phyloP scores from a whole-genome alignment of 2,329 filamentous ascomycete species.

The Thermoascus crustaceus region DNA sequence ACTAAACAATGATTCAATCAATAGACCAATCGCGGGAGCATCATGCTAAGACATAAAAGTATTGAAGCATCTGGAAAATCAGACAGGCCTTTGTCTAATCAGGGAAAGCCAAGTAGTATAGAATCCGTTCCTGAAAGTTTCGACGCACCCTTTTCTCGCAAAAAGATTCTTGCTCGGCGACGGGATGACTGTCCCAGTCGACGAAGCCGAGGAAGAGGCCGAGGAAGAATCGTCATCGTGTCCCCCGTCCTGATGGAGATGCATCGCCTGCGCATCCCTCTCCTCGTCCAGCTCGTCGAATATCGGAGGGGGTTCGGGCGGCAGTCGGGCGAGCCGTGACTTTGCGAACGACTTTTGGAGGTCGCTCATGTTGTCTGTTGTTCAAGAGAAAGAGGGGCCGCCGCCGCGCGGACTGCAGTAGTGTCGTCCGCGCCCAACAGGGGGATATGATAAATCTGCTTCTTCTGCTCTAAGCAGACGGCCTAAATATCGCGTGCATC shows the following conservation, averaged over 20 bases:
- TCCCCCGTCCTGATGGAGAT: conserved; percentile 18
- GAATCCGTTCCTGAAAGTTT: conserved; percentile 8
- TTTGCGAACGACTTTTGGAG: conserved; percentile 72
- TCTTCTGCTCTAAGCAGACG: too few species aligned
- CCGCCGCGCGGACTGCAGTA: too few species aligned
- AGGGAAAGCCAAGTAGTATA: too few species aligned
- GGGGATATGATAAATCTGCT: too few species aligned
- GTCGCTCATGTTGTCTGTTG: conserved; percentile 63
- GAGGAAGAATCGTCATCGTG: conserved; percentile 60
- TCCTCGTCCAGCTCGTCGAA: conserved; percentile 35
- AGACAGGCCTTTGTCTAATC: neutral
- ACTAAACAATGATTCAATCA: neutral
- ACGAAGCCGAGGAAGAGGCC: conserved; percentile 80
- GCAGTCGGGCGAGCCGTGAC: conserved; percentile 58
- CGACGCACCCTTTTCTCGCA: conserved; percentile 57
- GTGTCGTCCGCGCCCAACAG: too few species aligned
- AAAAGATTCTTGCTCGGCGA: conserved; percentile 66
- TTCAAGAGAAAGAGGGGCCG: too few species aligned
- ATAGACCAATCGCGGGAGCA: neutral
- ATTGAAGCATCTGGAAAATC: too few species aligned
- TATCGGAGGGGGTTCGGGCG: conserved; percentile 45
- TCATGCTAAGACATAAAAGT: neutral
- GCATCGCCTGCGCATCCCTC: conserved; percentile 30
- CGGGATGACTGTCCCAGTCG: conserved; percentile 83
- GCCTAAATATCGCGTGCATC: too few species aligned